Percentiles rank a stretch among this genome's conserved stretches.
phyloP scores from a whole-genome alignment of 805 yeast species.

The Vanderwaltozyma yarrowii region DNA sequence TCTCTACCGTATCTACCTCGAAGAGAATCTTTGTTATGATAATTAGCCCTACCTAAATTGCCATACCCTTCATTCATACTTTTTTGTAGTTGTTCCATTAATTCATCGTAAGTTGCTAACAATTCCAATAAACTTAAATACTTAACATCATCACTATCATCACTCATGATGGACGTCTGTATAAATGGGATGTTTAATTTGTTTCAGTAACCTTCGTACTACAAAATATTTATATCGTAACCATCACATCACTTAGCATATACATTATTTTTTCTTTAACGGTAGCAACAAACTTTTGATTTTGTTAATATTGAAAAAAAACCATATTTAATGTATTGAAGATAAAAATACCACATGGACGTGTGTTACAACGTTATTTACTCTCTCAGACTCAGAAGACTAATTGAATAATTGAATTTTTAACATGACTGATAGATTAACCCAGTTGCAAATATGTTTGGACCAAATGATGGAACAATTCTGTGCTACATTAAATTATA shows the following conservation, averaged over 20 bases:
- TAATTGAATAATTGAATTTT: no score
- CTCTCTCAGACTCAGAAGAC: no score
- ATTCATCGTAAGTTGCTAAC: conserved; percentile 17
- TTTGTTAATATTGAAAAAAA: no score
- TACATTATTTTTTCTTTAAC: no score
- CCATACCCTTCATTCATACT: conserved; percentile 18
- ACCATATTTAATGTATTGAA: no score
- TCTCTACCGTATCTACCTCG: conserved; percentile 26
- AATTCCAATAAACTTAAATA: conserved; percentile 10
- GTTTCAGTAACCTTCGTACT: no score
- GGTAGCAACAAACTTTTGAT: no score
- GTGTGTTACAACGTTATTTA: no score
- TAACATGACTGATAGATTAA: conserved; percentile 71
- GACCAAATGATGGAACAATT: conserved; percentile 74
- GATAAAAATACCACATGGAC: no score
- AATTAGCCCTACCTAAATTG: conserved; percentile 25
- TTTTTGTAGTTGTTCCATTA: conserved; percentile 22
- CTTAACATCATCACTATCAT: neutral
- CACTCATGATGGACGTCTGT: neutral
- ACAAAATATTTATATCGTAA: no score
- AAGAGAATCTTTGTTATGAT: conserved; percentile 23
- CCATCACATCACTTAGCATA: no score
- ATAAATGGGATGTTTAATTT: no score
- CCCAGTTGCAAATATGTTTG: conserved; percentile 81
- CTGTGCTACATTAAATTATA: conserved; percentile 66